A percentile compares a stretch with the other conserved stretches of the same genome.
Conservation (phyloP, 768 basidiomycete species). For the Hypholoma sublateritium region DNA sequence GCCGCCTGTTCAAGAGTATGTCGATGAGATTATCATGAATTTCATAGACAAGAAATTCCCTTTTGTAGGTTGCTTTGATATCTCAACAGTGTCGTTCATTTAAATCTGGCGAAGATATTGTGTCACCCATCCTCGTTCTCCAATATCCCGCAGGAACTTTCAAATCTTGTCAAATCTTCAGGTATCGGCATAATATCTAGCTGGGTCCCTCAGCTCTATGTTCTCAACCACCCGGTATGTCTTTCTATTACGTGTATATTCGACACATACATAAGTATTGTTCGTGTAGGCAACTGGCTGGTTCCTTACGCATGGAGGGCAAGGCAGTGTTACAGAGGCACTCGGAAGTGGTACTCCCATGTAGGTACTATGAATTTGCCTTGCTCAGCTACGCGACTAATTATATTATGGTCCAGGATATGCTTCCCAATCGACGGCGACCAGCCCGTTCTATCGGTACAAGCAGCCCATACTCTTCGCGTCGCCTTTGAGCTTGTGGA, state of each 20-base stretch:
- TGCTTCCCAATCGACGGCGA: slow-evolving; percentile 12
- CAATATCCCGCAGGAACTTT: slow-evolving; percentile 5
- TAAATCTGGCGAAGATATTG: slow-evolving; percentile 1
- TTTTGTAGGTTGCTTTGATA: background rate
- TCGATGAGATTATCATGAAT: background rate
- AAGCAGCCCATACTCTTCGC: slow-evolving; percentile 8
- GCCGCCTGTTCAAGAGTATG: background rate
- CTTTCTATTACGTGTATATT: background rate
- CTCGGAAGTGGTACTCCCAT: slow-evolving; percentile 10
- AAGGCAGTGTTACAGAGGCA: slow-evolving; percentile 10
- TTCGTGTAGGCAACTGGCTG: slow-evolving; percentile 9
- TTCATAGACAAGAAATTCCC: background rate
- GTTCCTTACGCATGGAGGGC: slow-evolving; percentile 13
- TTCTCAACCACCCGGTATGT: slow-evolving; percentile 11
- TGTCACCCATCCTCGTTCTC: slow-evolving; percentile 10
- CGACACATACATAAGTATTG: background rate
- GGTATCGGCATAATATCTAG: slow-evolving; percentile 4
- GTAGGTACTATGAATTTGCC: background rate
- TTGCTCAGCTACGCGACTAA: background rate
- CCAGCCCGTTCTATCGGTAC: slow-evolving; percentile 7
- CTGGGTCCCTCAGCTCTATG: slow-evolving; percentile 13
- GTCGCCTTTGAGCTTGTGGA: slow-evolving; percentile 14
- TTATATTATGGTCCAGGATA: background rate
- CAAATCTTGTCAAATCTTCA: background rate
- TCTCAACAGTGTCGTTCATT: background rate